Conservation (phyloP, 257 asterid genomes). For the Ballota nigra region DNA sequence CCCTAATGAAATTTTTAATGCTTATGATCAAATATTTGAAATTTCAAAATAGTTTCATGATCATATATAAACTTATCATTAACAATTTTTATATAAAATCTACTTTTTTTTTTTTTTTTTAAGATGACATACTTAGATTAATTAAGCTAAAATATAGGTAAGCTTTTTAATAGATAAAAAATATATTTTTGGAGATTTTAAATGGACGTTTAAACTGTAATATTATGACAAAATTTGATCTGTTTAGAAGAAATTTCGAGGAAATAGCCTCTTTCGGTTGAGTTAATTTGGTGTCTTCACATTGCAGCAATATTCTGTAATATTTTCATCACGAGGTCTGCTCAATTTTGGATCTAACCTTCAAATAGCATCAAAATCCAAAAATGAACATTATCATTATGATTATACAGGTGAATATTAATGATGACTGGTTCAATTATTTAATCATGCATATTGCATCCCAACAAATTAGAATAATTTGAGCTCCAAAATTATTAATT, state of each 20-base stretch:
- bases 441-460: background rate
- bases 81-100: too few relatives aligned
- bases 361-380: background rate
- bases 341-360: constrained; percentile 5
- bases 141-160: background rate
- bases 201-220: constrained; percentile 1
- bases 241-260: constrained; percentile 30
- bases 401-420: background rate
- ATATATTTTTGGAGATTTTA: background rate
- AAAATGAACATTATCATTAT: background rate
- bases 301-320: constrained; percentile 1
- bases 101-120: background rate
- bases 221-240: background rate
- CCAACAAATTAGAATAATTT: too few relatives aligned
- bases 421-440: background rate
- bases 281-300: constrained; percentile 1
- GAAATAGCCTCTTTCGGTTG: constrained; percentile 1
- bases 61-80: too few relatives aligned
- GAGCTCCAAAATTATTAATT: too few relatives aligned
- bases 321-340: background rate
- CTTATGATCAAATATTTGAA: too few relatives aligned
- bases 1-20: too few relatives aligned
- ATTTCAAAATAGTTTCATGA: too few relatives aligned
- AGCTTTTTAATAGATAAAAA: too few relatives aligned
- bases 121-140: background rate